These are phyloP conservation scores for Peronospora belbahrii DNA, from an alignment of 352 stramenopile genomes.

Conservation along the genomic window DNA sequence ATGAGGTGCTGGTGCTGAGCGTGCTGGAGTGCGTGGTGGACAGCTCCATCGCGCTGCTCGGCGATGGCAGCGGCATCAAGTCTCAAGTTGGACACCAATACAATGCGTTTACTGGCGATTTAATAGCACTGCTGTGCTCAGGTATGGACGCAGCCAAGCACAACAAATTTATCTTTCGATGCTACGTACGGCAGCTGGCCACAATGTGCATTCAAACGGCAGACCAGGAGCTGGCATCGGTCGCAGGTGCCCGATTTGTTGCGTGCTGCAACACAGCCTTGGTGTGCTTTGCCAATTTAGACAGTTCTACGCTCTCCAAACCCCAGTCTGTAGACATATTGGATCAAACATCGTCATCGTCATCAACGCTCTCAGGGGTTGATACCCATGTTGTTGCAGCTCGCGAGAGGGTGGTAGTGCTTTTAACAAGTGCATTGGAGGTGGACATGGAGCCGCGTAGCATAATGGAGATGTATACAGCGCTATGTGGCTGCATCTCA, in stretches of 20 bases:
- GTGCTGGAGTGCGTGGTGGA: slow-evolving; percentile 72
- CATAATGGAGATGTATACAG: slow-evolving; percentile 66
- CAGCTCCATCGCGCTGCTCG: slow-evolving; percentile 49
- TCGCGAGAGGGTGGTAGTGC: slow-evolving; percentile 56
- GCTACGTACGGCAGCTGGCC: slow-evolving; percentile 68
- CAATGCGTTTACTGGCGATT: slow-evolving; percentile 40
- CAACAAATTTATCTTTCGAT: slow-evolving; percentile 57
- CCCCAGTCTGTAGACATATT: slow-evolving; percentile 1
- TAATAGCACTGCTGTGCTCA: slow-evolving; percentile 53
- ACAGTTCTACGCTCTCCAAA: slow-evolving; percentile 14
- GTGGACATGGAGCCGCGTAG: slow-evolving; percentile 44
- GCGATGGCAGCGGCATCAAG: slow-evolving; percentile 26
- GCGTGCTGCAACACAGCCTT: slow-evolving; percentile 51
- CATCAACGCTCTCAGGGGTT: slow-evolving; percentile 1
- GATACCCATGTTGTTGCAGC: slow-evolving; percentile 24
- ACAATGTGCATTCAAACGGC: slow-evolving; percentile 62
- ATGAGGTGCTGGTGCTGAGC: slow-evolving; percentile 66
- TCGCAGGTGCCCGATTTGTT: slow-evolving; percentile 50
- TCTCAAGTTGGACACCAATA: slow-evolving; percentile 23
- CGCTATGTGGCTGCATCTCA: slow-evolving; percentile 73
- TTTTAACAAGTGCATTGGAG: slow-evolving; percentile 51
- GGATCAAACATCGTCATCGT: slow-evolving; percentile 1
- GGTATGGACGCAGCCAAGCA: slow-evolving; percentile 45
- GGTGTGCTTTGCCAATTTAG: slow-evolving; percentile 34
- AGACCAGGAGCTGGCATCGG: slow-evolving; percentile 35